These are phyloP conservation scores for Colletotrichum tofieldiae DNA, from an alignment of 2,329 filamentous ascomycete species.

Conservation along the genomic window DNA sequence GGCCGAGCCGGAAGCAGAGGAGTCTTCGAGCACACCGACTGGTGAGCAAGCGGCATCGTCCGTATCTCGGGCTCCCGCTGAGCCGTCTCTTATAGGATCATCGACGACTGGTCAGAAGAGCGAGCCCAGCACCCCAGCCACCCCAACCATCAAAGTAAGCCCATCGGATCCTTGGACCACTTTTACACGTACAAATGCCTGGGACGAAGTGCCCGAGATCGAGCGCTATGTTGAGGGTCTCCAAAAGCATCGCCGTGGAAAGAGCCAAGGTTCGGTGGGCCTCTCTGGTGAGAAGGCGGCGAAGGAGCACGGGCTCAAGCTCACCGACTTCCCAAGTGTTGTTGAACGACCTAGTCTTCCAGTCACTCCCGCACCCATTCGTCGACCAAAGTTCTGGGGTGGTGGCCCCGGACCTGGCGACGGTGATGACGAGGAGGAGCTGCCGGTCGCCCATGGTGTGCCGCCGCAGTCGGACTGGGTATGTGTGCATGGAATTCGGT, in stretches of 20 bases:
- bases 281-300: slow-evolving; percentile 45
- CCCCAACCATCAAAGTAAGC: slow-evolving; percentile 63
- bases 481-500: slow-evolving; percentile 76
- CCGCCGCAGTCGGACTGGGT: slow-evolving; percentile 94
- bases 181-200: slow-evolving; percentile 87
- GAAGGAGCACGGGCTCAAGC: slow-evolving; percentile 67
- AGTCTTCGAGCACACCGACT: slow-evolving; percentile 46
- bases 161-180: slow-evolving; percentile 78
- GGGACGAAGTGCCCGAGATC: slow-evolving; percentile 93
- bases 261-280: slow-evolving; percentile 49
- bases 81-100: slow-evolving; percentile 55
- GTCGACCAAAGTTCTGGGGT: slow-evolving; percentile 78
- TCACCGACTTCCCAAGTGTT: slow-evolving; percentile 91
- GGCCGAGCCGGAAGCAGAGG: slow-evolving; percentile 45
- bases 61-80: slow-evolving; percentile 48
- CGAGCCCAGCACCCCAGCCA: slow-evolving; percentile 64
- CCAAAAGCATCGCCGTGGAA: slow-evolving; percentile 69
- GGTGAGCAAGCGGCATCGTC: slow-evolving; percentile 47
- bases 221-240: slow-evolving; percentile 87
- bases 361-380: slow-evolving; percentile 88
- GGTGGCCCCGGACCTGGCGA: slow-evolving; percentile 58
- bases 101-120: slow-evolving; percentile 51
- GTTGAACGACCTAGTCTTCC: slow-evolving; percentile 89
- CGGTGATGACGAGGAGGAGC: slow-evolving; percentile 69
- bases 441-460: slow-evolving; percentile 86